Conservation (phyloP, 1,139 yeast genomes). For the Barnettozyma hawaiiensis region DNA sequence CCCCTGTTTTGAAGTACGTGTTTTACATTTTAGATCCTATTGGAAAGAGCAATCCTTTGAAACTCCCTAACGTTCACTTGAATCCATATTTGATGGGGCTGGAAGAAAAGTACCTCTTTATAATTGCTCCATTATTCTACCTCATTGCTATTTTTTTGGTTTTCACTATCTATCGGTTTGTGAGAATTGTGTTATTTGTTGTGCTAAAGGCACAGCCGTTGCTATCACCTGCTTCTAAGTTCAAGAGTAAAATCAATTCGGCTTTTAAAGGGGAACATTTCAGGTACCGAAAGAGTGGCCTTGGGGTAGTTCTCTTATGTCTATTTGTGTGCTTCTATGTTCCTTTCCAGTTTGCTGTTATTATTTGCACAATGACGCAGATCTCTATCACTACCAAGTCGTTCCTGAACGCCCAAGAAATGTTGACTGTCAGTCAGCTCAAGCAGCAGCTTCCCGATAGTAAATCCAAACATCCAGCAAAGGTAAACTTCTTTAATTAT, state of each 20-base stretch:
- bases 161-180: constrained; percentile 28
- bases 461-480: constrained; percentile 1
- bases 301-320: constrained; percentile 36
- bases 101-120: constrained; percentile 50
- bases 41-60: constrained; percentile 34
- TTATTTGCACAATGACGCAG: constrained; percentile 54
- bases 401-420: constrained; percentile 11
- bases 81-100: constrained; percentile 59
- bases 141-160: constrained; percentile 48
- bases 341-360: constrained; percentile 76
- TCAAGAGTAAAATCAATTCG: background rate
- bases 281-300: constrained; percentile 26
- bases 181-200: constrained; percentile 8
- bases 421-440: constrained; percentile 9
- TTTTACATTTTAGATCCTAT: constrained; percentile 53
- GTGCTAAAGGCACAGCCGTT: background rate
- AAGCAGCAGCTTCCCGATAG: constrained; percentile 2
- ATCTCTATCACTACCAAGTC: constrained; percentile 38
- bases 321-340: constrained; percentile 50
- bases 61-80: constrained; percentile 25
- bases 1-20: constrained; percentile 26
- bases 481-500: constrained; percentile 38
- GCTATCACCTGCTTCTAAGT: background rate
- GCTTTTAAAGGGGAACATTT: background rate
- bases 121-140: constrained; percentile 55